Evolutionary conservation across 768 basidiomycete genomes (phyloP), one percentile per base, ranked within the genome.

Genomic region (Lentinula boryana): DNA sequence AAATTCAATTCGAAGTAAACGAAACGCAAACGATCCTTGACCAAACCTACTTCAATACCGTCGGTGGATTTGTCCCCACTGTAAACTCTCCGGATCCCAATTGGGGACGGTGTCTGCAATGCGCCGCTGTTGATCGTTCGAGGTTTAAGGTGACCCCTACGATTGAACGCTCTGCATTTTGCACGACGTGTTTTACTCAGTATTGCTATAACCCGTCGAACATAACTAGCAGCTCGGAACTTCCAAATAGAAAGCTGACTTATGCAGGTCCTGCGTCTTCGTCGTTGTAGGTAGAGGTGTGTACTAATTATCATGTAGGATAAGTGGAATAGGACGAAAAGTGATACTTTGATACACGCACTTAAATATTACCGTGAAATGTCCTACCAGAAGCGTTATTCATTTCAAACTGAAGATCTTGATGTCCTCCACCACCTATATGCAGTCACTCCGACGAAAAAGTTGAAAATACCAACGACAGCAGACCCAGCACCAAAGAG

Each of bases 401-500:
- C 16, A 54, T 12, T 9, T 54, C 9, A 54, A 1, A 40, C 10
- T 38, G 18, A 18, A 36, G 53, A 54, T 18, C 38, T 10, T 7
- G 18, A 40, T 32, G 55, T 10, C 18, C 21, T 56, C 55, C 55
- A 56, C 55, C 55, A 56, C 13, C 23, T 44, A 3, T 43, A 56
- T 36, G 53, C 33, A 21, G 33, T 18, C 1, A 18, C 32, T 54
- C 53, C 53, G 21, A 54, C 18, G 12, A 54, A 15, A 16, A 33
- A 54, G 23, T 92, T 93, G 66, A 86, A 84, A 35, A 89, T 63
- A 0, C 91, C 92, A 60, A 92, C 69, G n/a, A 76, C 67, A 1
- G 81, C 77, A 18, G 88, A 87, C 23, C 93, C 93, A 23, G 88
- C 88, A 21, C 95, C 95, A 18, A 93, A 70, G 40, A 91, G 60